Base-by-base conservation (phyloP, 2,329 filamentous ascomycete genomes). In the Aspergillus udagawae region DNA sequence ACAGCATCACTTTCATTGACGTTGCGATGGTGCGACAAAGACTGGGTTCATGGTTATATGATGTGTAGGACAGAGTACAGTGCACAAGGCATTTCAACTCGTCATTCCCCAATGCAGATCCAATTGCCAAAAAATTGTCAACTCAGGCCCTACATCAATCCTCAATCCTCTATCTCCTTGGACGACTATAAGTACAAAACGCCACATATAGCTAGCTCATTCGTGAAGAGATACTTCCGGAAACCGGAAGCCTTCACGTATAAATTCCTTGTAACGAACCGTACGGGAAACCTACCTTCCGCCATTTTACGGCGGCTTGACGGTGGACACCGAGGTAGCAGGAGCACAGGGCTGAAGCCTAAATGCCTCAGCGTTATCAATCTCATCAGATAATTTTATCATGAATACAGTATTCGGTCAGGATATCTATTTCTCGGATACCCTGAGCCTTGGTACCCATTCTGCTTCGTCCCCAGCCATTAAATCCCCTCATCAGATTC, bases 341-440 rank as follows among this genome's bases (percentile, higher is more conserved):
- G 20, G 12, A 2, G 21, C 20, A 25, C 20, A 21, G 23, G 44
- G 21, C 44, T 23, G 12, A 28, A 28, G 28, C 6, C 45, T 23
- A 23, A 25, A 47, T 47, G 12, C 6, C 44, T 47, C 44, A 47
- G 20, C 12, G 44, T 47, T 47, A 47, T 29, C 51, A 45, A 53
- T 53, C 51, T 45, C 41, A 53, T 53, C 42, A 53, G 51, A 53
- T 53, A 47, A 47, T 47, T 25, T 47, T 14, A 21, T 27, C 32
- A 7, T 38, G 32, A 5, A 35, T n/a, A 7, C n/a, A n/a, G n/a
- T n/a, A n/a, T 14, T 25, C 44, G 23, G 44, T 25, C 23, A 47
- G 23, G n/a, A 2, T 42, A 10, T 25, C 23, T 25, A 25, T 25
- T 25, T 25, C 23, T 25, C 23, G 23, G 23, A 3, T 44, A 23